phyloP scores from a whole-genome alignment of 2,329 filamentous ascomycete species.

The Cordyceps cateniannulata region DNA sequence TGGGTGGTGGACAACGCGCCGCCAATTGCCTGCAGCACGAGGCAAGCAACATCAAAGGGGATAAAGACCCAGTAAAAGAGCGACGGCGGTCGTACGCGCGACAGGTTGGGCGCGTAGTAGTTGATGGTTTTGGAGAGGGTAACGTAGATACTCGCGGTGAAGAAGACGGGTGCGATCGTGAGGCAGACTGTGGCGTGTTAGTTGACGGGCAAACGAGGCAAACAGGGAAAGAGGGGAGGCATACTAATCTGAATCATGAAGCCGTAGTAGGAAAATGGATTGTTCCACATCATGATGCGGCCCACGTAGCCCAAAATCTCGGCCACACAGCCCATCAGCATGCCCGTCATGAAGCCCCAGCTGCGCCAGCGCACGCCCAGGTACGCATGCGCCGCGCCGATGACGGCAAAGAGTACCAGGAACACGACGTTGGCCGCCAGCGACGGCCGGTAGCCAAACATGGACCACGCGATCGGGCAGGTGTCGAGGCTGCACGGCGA shows the following conservation, averaged over 20 bases:
- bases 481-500: constrained; percentile 41
- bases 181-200: constrained; percentile 40
- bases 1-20: constrained; percentile 42
- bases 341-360: constrained; percentile 43
- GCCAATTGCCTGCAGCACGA: constrained; percentile 50
- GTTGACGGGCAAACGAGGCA: not conserved
- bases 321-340: constrained; percentile 48
- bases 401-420: constrained; percentile 40
- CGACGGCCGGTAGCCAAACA: constrained; percentile 49
- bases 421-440: constrained; percentile 48
- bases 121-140: constrained; percentile 43
- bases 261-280: constrained; percentile 51
- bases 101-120: constrained; percentile 32
- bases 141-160: constrained; percentile 60
- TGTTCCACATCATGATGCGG: constrained; percentile 48
- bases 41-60: constrained; percentile 49
- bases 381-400: constrained; percentile 33
- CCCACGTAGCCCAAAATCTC: constrained; percentile 59
- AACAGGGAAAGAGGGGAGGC: constrained; percentile 12
- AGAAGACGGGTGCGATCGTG: constrained; percentile 41
- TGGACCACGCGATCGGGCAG: constrained; percentile 40
- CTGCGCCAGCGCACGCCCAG: constrained; percentile 41
- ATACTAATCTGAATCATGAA: constrained; percentile 61
- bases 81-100: constrained; percentile 34
- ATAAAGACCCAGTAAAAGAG: constrained; percentile 45